Conservation (phyloP, 805 yeast genomes). For the Candida sakaeoensis region DNA sequence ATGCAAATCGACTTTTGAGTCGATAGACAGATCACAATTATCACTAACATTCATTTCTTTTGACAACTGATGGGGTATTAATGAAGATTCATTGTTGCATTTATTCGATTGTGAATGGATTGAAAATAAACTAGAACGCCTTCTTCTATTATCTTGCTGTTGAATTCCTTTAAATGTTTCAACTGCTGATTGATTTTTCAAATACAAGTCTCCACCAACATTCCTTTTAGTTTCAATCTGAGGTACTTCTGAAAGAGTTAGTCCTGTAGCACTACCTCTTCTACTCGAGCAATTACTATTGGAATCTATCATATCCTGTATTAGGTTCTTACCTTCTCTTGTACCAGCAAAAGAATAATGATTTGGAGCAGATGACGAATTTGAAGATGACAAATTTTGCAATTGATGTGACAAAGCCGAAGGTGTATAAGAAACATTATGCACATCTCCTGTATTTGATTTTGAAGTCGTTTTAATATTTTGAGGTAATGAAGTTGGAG, state of each 20-base stretch:
- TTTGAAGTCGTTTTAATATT: too few species aligned
- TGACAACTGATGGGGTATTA: slow-evolving; percentile 4
- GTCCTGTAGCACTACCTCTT: slow-evolving; percentile 27
- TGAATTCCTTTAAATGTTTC: slow-evolving; percentile 44
- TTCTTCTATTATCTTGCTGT: slow-evolving; percentile 36
- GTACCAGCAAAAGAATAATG: slow-evolving; percentile 20
- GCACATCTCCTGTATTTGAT: too few species aligned
- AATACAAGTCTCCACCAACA: slow-evolving; percentile 43
- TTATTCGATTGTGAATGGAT: slow-evolving; percentile 11
- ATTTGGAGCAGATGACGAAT: slow-evolving; percentile 12
- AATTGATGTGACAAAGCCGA: slow-evolving; percentile 18
- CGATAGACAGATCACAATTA: not conserved
- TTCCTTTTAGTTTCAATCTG: slow-evolving; percentile 44
- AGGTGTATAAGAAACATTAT: slow-evolving; percentile 17
- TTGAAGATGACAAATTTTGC: slow-evolving; percentile 10
- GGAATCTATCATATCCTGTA: slow-evolving; percentile 34
- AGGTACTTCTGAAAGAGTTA: slow-evolving; percentile 30
- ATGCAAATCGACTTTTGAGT: too few species aligned
- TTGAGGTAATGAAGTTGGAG: too few species aligned
- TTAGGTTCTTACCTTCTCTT: slow-evolving; percentile 23
- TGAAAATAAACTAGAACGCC: slow-evolving; percentile 28
- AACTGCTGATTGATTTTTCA: slow-evolving; percentile 38
- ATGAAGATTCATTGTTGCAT: not conserved
- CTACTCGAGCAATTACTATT: slow-evolving; percentile 22
- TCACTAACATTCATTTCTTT: not conserved